Evolutionary conservation across 352 stramenopile genomes (phyloP).

Genomic region (Blastocystis sp.): DNA sequence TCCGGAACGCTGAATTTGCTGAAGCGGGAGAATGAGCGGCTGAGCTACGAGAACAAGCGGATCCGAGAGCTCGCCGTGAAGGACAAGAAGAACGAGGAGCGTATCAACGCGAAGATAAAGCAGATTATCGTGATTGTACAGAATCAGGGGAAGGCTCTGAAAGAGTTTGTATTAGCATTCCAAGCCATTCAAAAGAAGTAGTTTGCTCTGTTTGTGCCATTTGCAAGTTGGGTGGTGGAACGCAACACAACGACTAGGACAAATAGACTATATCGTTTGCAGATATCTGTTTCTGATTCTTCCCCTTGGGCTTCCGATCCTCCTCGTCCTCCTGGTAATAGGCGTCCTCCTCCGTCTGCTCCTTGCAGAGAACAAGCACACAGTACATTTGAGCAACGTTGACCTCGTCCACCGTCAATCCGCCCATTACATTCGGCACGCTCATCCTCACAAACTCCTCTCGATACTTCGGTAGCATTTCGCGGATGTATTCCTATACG

Average conservation of each 20-base stretch:
- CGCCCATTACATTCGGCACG: constrained; percentile 6
- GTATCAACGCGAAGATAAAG: neutral
- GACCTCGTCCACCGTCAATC: constrained; percentile 9
- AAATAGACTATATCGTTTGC: neutral
- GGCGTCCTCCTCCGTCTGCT: constrained; percentile 4
- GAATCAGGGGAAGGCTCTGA: constrained; percentile 59
- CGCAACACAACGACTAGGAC: neutral
- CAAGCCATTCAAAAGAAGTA: constrained; percentile 51
- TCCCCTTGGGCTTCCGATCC: neutral
- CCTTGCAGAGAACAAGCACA: constrained; percentile 17
- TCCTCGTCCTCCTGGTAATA: neutral
- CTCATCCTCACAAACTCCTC: constrained; percentile 19
- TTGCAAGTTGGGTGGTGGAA: neutral
- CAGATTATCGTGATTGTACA: constrained; percentile 61
- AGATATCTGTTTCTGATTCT: neutral
- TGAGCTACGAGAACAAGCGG: constrained; percentile 49
- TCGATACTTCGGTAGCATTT: constrained; percentile 22
- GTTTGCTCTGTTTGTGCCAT: constrained; percentile 24
- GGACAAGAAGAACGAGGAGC: constrained; percentile 13
- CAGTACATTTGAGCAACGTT: constrained; percentile 55
- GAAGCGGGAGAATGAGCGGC: constrained; percentile 52
- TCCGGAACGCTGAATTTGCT: constrained; percentile 47
- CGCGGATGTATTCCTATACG: constrained; percentile 51
- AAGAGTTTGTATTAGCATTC: constrained; percentile 54
- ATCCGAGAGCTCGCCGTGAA: constrained; percentile 8